Percentiles rank a stretch among this genome's conserved stretches.
Evolutionary conservation across 495 filamentous ascomycete species (phyloP).

Genomic region (Penicillium goetzii): DNA sequence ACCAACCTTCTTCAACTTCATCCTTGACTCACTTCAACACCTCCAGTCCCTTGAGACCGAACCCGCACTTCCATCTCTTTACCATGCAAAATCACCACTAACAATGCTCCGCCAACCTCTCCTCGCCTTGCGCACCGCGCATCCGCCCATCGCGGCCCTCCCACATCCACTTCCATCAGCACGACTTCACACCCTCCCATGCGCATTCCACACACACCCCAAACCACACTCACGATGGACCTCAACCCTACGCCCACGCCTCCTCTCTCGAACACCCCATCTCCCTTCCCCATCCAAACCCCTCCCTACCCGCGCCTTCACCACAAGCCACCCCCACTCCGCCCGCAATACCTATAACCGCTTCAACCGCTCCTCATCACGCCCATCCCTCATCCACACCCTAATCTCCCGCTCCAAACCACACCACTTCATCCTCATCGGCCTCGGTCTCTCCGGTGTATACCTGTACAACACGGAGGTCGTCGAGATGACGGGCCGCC

Average conservation of each 20-base stretch:
- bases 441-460: slow-evolving; percentile 47
- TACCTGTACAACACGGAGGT: slow-evolving; percentile 76
- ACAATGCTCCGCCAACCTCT: slow-evolving; percentile 15
- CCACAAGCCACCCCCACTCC: slow-evolving; percentile 16
- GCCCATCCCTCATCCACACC: slow-evolving; percentile 22
- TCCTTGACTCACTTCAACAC: slow-evolving; percentile 1
- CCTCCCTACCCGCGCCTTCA: slow-evolving; percentile 20
- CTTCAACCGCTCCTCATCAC: slow-evolving; percentile 26
- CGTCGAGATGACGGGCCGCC: slow-evolving; percentile 75
- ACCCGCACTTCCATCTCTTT: background rate
- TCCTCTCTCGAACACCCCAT: background rate
- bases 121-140: slow-evolving; percentile 13
- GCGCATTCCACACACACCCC: background rate
- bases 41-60: background rate
- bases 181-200: background rate
- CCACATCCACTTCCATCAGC: slow-evolving; percentile 7
- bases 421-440: slow-evolving; percentile 40
- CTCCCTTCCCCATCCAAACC: background rate
- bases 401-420: slow-evolving; percentile 34
- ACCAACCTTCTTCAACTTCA: background rate
- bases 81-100: background rate
- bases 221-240: slow-evolving; percentile 12
- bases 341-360: slow-evolving; percentile 36
- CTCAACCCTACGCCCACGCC: background rate
- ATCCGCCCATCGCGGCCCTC: background rate